Base-by-base conservation (phyloP, 129 eudicot genomes). In the Saussurea involucrata region DNA sequence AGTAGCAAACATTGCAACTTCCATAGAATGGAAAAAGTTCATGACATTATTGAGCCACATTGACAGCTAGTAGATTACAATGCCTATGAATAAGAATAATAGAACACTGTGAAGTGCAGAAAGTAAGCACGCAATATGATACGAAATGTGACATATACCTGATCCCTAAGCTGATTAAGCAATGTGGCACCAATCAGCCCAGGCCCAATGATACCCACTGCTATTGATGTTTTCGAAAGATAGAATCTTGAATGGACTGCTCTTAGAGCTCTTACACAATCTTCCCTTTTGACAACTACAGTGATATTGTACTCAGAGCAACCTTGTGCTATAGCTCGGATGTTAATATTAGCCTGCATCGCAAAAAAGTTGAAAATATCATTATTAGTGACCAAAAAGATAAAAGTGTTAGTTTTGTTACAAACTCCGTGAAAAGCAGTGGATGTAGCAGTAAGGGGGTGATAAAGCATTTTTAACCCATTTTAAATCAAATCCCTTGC, bases 281-380 rank as follows among this genome's bases (percentile, higher is more conserved):
- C 99, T 80, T 95, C 99, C 85, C 89, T 83, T 80, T 87, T 95
- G 75, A 95, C 73, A 73, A 95, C 99, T n/a, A 95, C 99, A 12
- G 99, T 95, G 40, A 95, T 82, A 66, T 95, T 95, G 79, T 91
- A 95, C 82, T 95, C 99, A 18, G 99, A 89, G 78, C 96, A 95
- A 24, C 99, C 99, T 92, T 95, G 99, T 72, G 99, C 99, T 83
- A 95, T 95, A 75, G 99, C 99, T 42, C 97, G 89, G 55, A 95
- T 80, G 34, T 95, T 95, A 40, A 95, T 92, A 68, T 88, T 95
- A 77, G 99, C 99, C 99, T 95, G 88, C 86, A 88, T 24, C 27
- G 28, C 36, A 53, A 24, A 25, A 83, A 76, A 20, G 36, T 33
- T 61, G 36, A 34, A 64, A 37, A 65, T 11, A 61, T 70, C 21